Conservation (phyloP, 2,329 filamentous ascomycete genomes). For the Plenodomus biglobosus region DNA sequence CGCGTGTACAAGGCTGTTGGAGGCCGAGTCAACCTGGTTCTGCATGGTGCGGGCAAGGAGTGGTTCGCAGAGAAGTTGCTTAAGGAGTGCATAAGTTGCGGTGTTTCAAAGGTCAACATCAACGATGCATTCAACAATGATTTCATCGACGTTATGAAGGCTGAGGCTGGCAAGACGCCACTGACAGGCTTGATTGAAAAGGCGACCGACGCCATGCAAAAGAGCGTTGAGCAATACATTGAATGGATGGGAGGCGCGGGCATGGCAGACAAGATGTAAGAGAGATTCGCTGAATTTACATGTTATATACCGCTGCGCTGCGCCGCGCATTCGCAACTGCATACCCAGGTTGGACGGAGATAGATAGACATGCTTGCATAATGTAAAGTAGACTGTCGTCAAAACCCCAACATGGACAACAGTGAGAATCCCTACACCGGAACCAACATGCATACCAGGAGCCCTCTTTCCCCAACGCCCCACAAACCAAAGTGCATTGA, state of each 20-base stretch:
- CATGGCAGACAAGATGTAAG: constrained; percentile 30
- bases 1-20: constrained; percentile 54
- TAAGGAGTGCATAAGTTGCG: constrained; percentile 56
- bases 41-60: constrained; percentile 60
- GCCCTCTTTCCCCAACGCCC: no score
- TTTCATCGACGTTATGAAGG: constrained; percentile 51
- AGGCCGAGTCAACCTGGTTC: constrained; percentile 54
- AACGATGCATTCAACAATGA: constrained; percentile 61
- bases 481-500: no score
- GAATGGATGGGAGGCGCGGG: constrained; percentile 51
- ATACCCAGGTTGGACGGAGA: neutral
- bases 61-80: constrained; percentile 58
- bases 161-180: constrained; percentile 54
- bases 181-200: constrained; percentile 59
- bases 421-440: neutral
- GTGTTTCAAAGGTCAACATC: constrained; percentile 60
- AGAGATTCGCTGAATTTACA: neutral
- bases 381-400: neutral
- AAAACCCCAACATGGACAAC: neutral
- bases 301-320: neutral
- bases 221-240: constrained; percentile 59
- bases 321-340: neutral
- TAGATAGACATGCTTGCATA: neutral
- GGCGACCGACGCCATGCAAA: constrained; percentile 57
- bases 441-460: no score